These are phyloP conservation scores for Fragaria iinumae DNA, from an alignment of 306 rosid genomes.

Conservation along the genomic window DNA sequence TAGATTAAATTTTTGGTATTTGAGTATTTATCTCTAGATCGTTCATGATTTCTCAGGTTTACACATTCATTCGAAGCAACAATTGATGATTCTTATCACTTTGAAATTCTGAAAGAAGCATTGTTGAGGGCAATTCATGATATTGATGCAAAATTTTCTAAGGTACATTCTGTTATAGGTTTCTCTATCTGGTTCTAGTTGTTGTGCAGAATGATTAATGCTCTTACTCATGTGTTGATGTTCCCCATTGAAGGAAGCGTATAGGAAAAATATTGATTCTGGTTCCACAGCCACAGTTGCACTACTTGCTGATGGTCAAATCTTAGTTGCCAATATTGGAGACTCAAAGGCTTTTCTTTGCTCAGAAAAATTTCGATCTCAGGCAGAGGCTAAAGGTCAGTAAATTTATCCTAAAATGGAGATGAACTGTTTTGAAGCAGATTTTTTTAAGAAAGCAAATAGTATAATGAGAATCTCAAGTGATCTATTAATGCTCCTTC, in stretches of 20 bases:
- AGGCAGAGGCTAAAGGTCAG: slow-evolving; percentile 88
- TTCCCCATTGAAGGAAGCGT: slow-evolving; percentile 76
- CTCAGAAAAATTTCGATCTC: slow-evolving; percentile 73
- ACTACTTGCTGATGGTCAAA: slow-evolving; percentile 77
- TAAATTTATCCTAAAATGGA: slow-evolving; percentile 18
- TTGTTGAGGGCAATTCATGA: slow-evolving; percentile 84
- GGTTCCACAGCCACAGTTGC: slow-evolving; percentile 85
- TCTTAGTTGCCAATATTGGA: slow-evolving; percentile 93
- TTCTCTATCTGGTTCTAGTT: slow-evolving; percentile 15
- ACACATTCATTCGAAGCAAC: slow-evolving; percentile 53
- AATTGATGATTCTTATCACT: slow-evolving; percentile 68
- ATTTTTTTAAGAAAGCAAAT: neutral
- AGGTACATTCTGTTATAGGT: slow-evolving; percentile 44
- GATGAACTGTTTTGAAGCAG: neutral
- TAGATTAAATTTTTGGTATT: neutral
- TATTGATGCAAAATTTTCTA: slow-evolving; percentile 78
- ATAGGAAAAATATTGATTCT: slow-evolving; percentile 51
- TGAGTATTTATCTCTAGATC: neutral
- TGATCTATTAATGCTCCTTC: neutral
- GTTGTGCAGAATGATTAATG: slow-evolving; percentile 2
- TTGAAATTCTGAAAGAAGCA: slow-evolving; percentile 92
- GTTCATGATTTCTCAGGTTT: slow-evolving; percentile 55
- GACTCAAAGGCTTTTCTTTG: slow-evolving; percentile 93
- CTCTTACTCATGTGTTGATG: slow-evolving; percentile 37
- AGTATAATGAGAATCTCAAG: neutral